These are phyloP conservation scores for Vanrija humicola DNA, from an alignment of 1,284 basidiomycete species.

Conservation along the genomic window DNA sequence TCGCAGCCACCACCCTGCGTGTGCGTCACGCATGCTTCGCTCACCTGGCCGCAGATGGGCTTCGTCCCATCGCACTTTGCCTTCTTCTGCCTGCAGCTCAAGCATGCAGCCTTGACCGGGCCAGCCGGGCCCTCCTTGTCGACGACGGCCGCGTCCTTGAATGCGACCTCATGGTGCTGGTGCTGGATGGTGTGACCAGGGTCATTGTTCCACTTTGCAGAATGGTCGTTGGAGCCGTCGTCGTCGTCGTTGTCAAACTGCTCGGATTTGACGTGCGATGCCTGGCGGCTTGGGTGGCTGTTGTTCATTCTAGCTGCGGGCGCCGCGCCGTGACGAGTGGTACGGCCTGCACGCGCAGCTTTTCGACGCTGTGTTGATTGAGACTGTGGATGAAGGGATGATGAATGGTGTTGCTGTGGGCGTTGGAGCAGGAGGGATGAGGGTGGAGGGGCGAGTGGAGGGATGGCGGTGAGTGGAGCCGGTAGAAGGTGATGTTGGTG, in stretches of 20 bases:
- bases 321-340: not conserved
- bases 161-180: not conserved
- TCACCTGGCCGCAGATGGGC: slow-evolving; percentile 46
- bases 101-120: slow-evolving; percentile 47
- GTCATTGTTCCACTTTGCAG: slow-evolving; percentile 2
- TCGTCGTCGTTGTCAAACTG: too few relatives aligned
- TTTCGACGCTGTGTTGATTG: too few relatives aligned
- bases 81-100: slow-evolving; percentile 47
- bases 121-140: not conserved
- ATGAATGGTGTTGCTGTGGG: not conserved
- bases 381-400: not conserved
- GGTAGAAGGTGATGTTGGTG: too few relatives aligned
- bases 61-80: slow-evolving; percentile 47
- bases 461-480: too few relatives aligned
- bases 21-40: slow-evolving; percentile 7
- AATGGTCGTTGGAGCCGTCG: too few relatives aligned
- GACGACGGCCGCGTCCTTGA: slow-evolving; percentile 1
- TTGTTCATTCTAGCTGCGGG: not conserved
- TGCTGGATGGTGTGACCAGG: not conserved
- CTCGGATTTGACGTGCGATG: not conserved
- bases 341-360: too few relatives aligned
- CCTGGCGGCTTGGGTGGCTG: not conserved
- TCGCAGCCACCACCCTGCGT: not conserved
- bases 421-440: not conserved
- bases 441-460: too few relatives aligned